Evolutionary conservation across 371 early-diverging fungal genomes (phyloP).

Genomic region (Haplosporangium sp.): DNA sequence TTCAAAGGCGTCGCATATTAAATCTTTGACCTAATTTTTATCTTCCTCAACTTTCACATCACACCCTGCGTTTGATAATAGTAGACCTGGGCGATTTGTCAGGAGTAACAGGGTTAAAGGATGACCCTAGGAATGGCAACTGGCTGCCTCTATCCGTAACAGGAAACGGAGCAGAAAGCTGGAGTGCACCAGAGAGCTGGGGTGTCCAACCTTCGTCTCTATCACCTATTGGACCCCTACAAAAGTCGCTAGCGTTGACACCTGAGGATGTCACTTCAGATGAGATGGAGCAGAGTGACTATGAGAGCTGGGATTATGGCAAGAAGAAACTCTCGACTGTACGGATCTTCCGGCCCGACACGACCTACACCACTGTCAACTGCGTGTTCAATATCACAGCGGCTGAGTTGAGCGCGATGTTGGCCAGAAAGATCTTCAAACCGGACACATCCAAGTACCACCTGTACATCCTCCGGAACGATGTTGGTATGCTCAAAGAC

Average conservation of each 20-base stretch:
- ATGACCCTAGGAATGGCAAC: constrained; percentile 21
- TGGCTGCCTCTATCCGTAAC: constrained; percentile 16
- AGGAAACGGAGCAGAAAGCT: constrained; percentile 24
- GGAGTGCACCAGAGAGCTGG: constrained; percentile 52
- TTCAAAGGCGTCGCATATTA: no score
- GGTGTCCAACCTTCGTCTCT: constrained; percentile 21
- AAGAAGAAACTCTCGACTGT: constrained; percentile 50
- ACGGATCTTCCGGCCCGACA: constrained; percentile 75
- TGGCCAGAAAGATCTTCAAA: constrained; percentile 83
- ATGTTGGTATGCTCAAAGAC: constrained; percentile 71
- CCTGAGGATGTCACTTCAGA: constrained; percentile 29
- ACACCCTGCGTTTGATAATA: no score
- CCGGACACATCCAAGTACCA: constrained; percentile 77
- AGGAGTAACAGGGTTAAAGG: constrained; percentile 26
- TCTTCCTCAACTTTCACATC: no score
- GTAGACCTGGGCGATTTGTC: constrained; percentile 30
- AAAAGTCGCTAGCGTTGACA: constrained; percentile 18
- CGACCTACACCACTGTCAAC: constrained; percentile 80
- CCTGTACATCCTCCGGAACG: constrained; percentile 70
- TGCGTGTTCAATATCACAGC: constrained; percentile 74
- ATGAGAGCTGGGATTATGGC: constrained; percentile 38
- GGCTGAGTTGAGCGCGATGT: constrained; percentile 74
- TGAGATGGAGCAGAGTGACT: constrained; percentile 45
- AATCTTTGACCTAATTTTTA: neutral
- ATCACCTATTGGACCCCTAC: constrained; percentile 12